Percentiles rank a stretch among this genome's conserved stretches.
Evolutionary conservation across 2,329 filamentous ascomycete species (phyloP).

Genomic region (Aspergillus candidus): DNA sequence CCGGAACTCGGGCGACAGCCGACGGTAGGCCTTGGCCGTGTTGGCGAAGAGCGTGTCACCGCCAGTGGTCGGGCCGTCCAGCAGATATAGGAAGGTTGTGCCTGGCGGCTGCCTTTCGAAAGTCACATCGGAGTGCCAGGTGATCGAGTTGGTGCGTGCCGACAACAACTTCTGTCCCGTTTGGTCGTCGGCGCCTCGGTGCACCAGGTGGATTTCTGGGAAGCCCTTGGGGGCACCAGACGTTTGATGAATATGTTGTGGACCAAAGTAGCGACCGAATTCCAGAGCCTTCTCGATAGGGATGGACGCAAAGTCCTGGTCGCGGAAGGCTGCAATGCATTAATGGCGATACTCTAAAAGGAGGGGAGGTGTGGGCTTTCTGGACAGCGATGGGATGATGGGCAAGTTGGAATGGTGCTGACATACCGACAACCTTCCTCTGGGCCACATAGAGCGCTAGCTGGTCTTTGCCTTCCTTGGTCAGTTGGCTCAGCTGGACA

Average conservation of each 20-base stretch:
- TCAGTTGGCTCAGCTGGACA: conserved; percentile 64
- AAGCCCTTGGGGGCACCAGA: conserved; percentile 67
- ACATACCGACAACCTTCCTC: conserved; percentile 60
- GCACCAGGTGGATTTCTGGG: conserved; percentile 72
- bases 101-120: conserved; percentile 86
- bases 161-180: conserved; percentile 57
- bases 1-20: conserved; percentile 72
- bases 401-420: not conserved
- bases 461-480: conserved; percentile 65
- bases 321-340: conserved; percentile 54
- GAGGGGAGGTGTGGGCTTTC: no score
- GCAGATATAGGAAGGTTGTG: conserved; percentile 80
- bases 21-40: conserved; percentile 71
- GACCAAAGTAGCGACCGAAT: conserved; percentile 69
- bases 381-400: no score
- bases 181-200: conserved; percentile 62
- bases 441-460: conserved; percentile 51
- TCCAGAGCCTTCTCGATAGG: conserved; percentile 64
- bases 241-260: conserved; percentile 75
- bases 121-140: conserved; percentile 84
- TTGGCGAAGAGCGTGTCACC: conserved; percentile 83
- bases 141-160: conserved; percentile 69
- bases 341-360: not conserved
- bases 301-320: conserved; percentile 66
- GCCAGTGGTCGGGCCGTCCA: conserved; percentile 74